Percentiles rank a stretch among this genome's conserved stretches.
Evolutionary conservation across 805 yeast genomes (phyloP).

Genomic region (Candida endomychidarum): DNA sequence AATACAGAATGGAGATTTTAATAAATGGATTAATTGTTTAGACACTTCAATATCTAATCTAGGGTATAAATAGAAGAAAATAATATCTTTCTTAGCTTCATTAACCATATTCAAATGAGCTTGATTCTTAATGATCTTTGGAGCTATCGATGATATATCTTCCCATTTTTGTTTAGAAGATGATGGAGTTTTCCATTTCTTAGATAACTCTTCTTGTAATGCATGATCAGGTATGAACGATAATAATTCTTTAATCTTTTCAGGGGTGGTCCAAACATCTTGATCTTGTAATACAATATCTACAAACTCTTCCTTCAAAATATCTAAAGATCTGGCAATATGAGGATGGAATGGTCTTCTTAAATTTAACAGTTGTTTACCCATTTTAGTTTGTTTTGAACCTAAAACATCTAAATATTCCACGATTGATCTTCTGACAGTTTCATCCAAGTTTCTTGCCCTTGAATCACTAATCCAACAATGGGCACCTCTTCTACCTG

Average conservation of each 20-base stretch:
- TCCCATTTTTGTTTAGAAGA: conserved; percentile 72
- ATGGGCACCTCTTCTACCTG: conserved; percentile 99
- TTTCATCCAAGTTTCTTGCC: conserved; percentile 74
- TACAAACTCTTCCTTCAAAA: conserved; percentile 62
- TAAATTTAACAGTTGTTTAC: conserved; percentile 52
- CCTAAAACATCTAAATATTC: conserved; percentile 79
- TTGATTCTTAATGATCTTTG: conserved; percentile 43
- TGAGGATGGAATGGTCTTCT: conserved; percentile 91
- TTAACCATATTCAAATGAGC: conserved; percentile 48
- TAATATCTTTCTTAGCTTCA: conserved; percentile 80
- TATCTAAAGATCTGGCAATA: conserved; percentile 68
- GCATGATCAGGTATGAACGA: conserved; percentile 62
- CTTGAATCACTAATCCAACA: conserved; percentile 93
- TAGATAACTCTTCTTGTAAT: conserved; percentile 51
- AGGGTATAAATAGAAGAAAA: conserved; percentile 81
- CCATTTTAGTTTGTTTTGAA: conserved; percentile 25
- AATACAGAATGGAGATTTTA: conserved; percentile 94
- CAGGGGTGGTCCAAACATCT: conserved; percentile 76
- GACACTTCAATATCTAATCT: conserved; percentile 93
- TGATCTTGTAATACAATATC: conserved; percentile 74
- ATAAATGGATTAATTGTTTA: conserved; percentile 81
- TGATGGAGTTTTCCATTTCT: conserved; percentile 51
- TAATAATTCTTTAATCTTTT: conserved; percentile 53
- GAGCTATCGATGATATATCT: conserved; percentile 61
- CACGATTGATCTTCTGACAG: conserved; percentile 71